These are phyloP conservation scores for Talaromyces verruculosus DNA, from an alignment of 2,329 filamentous ascomycete species.

Conservation along the genomic window DNA sequence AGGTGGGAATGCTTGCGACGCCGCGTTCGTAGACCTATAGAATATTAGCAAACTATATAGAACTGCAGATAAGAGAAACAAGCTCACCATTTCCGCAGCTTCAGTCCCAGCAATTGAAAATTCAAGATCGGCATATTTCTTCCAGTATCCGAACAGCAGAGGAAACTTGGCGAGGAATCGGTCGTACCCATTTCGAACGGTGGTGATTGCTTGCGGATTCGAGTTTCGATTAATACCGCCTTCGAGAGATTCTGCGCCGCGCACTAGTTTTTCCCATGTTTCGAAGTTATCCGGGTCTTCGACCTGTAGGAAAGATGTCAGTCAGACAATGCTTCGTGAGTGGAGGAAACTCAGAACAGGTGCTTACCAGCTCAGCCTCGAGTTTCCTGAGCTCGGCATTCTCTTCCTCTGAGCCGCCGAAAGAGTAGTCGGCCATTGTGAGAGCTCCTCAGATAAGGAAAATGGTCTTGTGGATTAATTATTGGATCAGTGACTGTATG, in stretches of 20 bases:
- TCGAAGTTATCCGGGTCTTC: constrained; percentile 88
- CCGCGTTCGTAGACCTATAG: constrained; percentile 87
- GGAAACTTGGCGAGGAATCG: constrained; percentile 93
- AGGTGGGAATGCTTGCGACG: constrained; percentile 86
- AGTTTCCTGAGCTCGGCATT: constrained; percentile 78
- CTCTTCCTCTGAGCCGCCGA: constrained; percentile 74
- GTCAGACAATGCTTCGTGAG: not conserved
- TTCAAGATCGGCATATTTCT: constrained; percentile 97
- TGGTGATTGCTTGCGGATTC: constrained; percentile 85
- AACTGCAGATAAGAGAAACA: constrained; percentile 14
- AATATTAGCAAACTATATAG: no score
- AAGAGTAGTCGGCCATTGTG: constrained; percentile 71
- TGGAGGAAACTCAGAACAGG: not conserved
- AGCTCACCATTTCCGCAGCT: constrained; percentile 86
- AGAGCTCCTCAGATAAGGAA: not conserved
- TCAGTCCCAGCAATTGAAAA: constrained; percentile 97
- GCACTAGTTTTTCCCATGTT: constrained; percentile 88
- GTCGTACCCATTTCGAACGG: constrained; percentile 85
- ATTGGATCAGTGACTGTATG: not conserved
- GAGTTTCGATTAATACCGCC: constrained; percentile 96
- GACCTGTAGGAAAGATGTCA: constrained; percentile 39
- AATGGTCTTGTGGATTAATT: not conserved
- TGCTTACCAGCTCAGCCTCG: constrained; percentile 70
- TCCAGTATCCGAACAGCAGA: constrained; percentile 97
- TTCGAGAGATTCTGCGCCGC: constrained; percentile 78